phyloP scores from a whole-genome alignment of 371 early-diverging fungal genomes.

The Saksenaea oblongispora region DNA sequence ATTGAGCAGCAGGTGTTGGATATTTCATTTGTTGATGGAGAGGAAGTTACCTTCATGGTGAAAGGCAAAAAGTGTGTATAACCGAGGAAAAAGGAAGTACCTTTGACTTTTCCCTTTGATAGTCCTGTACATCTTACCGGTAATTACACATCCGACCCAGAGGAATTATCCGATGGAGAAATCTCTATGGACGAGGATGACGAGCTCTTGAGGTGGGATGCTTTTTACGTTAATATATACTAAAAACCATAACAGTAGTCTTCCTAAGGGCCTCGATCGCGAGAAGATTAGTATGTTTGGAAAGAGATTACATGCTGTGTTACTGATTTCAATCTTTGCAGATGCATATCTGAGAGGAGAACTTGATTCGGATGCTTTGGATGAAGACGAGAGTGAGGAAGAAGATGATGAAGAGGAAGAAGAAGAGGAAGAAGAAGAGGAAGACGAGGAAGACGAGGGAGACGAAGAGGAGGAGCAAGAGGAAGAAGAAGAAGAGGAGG shows the following conservation, averaged over 20 bases:
- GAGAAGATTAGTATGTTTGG: slow-evolving; percentile 15
- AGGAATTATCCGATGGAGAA: neutral
- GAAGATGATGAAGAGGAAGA: slow-evolving; percentile 1
- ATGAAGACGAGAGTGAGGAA: slow-evolving; percentile 28
- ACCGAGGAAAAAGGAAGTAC: neutral
- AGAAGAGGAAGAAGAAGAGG: neutral
- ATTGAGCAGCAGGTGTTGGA: slow-evolving; percentile 69
- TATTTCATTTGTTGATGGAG: slow-evolving; percentile 74
- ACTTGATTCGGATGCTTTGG: slow-evolving; percentile 50
- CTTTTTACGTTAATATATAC: neutral
- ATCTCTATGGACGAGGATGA: neutral
- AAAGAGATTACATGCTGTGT: neutral
- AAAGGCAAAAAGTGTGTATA: slow-evolving; percentile 58
- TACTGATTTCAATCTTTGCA: neutral
- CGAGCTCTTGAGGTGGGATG: neutral
- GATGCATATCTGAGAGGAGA: slow-evolving; percentile 34
- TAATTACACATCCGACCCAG: slow-evolving; percentile 21
- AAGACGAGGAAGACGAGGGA: neutral
- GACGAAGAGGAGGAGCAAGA: neutral
- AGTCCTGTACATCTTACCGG: slow-evolving; percentile 27
- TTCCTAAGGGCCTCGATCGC: slow-evolving; percentile 10
- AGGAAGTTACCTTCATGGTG: slow-evolving; percentile 71
- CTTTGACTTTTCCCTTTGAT: neutral
- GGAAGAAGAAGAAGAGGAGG: neutral
- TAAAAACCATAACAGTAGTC: neutral